Conservation (phyloP, 1,139 yeast genomes). For the Blastobotrys petasosporus region DNA sequence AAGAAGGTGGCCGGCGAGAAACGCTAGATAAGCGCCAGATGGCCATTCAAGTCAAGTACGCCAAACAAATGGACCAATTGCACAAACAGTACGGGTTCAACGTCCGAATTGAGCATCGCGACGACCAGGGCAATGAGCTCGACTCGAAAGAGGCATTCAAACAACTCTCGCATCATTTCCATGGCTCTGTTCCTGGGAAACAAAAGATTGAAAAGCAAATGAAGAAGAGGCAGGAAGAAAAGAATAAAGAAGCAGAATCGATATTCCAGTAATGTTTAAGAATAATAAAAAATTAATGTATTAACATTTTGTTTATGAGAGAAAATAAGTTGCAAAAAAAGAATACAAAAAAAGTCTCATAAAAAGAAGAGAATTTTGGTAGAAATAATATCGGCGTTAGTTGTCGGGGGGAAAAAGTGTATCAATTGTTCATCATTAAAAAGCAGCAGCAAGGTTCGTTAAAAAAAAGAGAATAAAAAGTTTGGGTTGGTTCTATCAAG, state of each 20-base stretch:
- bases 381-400: background rate
- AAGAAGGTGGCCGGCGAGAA: too few relatives aligned
- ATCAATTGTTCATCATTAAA: too few relatives aligned
- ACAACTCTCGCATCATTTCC: conserved; percentile 78
- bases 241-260: conserved; percentile 26
- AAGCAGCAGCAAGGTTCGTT: too few relatives aligned
- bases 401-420: too few relatives aligned
- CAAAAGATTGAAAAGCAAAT: conserved; percentile 38
- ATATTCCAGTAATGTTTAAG: conserved; percentile 18
- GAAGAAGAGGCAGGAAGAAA: conserved; percentile 34
- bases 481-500: too few relatives aligned
- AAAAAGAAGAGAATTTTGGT: background rate
- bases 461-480: too few relatives aligned
- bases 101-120: conserved; percentile 59
- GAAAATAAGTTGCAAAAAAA: background rate
- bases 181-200: conserved; percentile 55
- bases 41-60: conserved; percentile 22
- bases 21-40: too few relatives aligned
- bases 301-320: background rate
- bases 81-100: conserved; percentile 55
- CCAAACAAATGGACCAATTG: conserved; percentile 29
- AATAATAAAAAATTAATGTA: background rate
- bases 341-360: background rate
- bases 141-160: conserved; percentile 78
- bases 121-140: conserved; percentile 62